Base-by-base conservation (phyloP, 495 filamentous ascomycete species). In the Copromyces sp. region DNA sequence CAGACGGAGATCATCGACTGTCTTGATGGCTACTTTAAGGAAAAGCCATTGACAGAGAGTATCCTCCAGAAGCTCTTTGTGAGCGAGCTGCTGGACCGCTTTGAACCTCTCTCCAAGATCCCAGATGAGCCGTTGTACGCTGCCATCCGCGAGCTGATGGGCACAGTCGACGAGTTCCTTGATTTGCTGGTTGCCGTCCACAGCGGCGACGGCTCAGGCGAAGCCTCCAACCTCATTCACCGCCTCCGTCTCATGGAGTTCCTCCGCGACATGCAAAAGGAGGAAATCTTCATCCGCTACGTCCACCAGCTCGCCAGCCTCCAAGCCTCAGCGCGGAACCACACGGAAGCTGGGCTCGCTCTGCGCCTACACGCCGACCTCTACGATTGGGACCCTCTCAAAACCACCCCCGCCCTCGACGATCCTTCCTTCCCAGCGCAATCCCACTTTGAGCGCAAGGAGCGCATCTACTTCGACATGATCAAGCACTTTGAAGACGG, bases 1-100 rank as follows among this genome's bases (percentile, higher is more conserved):
- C 94, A 98, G 79, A 94, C 94, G 5, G 96, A 97, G 82, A 94
- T 98, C 85, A 97, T 99, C 77, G 95, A 97, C 76, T 96, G 92
- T 75, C 83, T 99, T 70, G 96, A 98, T 76, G 85, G 87, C n/a
- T 87, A 97, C 29, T 98, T 97, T 86, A 96, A 97, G 77, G 87
- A 89, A 9, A 95, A 94, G 80, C 89, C 89, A 20, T 87, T 97
- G 79, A 95, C 90, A 16, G 95, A 98, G 81, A 94, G 89, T 75
- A 90, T 96, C 24, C 85, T 93, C 59, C 94, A 98, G 81, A 97
- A 97, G 82, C 88, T 95, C 11, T 98, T 99, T 78, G 90, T 98
- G 71, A 85, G 86, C 39, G 95, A 99, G 79, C 84, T 99, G 68
- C 85, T 94, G 40, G 89, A 89, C 53, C 86, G 93, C 41, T 99